Base-by-base conservation (phyloP, 208 protist genomes). In the Angomonas deanei region DNA sequence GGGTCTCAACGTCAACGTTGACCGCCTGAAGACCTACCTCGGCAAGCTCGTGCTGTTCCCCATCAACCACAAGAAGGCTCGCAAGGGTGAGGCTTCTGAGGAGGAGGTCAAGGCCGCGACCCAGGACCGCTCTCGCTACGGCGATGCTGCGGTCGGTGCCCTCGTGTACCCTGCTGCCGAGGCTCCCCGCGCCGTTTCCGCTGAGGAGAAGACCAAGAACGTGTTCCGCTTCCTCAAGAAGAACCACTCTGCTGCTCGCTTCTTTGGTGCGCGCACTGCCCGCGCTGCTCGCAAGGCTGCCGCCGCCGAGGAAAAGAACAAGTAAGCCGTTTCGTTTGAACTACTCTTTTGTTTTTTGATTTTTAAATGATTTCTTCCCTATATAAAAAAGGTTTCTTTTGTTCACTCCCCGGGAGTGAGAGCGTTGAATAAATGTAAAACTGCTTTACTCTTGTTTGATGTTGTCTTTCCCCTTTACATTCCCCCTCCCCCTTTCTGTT, bases 21-120 rank as follows among this genome's bases (percentile, higher is more conserved):
- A 97, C 69, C 91, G 98, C 70, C 84, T 99, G 53, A 98, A 99
- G 88, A 92, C 92, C 64, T 99, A 99, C 91, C 74, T 96, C 75
- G 84, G 77, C 77, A 97, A 97, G 80, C 76, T 98, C 57, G 86
- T 98, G 72, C 80, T 98, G 62, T 97, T 97, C 83, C 94, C 93
- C 32, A 28, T 96, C 70, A 86, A 86, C 57, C 76, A 78, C 79
- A 91, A 91, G 72, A 96, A 95, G 66, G 68, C 77, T 27, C 83
- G 89, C 67, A 76, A 88, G 74, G 87, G 85, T 19, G 82, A 86
- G 73, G 84, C 88, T 30, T 76, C 80, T 47, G 76, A 86, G 67
- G 76, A 80, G 68, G 85, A 86, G 52, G 58, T 89, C 61, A 87
- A 84, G 74, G 76, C 84, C 34, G 82, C 81, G 27, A 76, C 59